Conservation (phyloP, 306 rosid genomes). For the Sicyos baderoa region DNA sequence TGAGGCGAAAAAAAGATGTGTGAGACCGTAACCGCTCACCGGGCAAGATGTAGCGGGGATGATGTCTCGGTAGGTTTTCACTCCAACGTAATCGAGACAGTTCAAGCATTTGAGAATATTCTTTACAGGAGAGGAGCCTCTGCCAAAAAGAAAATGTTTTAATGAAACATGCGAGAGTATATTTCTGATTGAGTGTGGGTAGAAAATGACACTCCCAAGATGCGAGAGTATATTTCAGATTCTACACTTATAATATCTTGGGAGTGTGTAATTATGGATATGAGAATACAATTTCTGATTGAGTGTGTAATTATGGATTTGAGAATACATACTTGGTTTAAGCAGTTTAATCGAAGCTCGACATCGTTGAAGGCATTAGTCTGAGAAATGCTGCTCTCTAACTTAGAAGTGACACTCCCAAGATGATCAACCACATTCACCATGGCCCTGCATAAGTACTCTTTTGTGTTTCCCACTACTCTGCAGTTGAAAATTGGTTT, state of each 20-base stretch:
- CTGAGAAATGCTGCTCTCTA: conserved; percentile 49
- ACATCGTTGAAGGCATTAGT: conserved; percentile 49
- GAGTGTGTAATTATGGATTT: neutral
- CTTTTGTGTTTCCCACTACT: conserved; percentile 63
- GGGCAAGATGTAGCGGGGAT: conserved; percentile 43
- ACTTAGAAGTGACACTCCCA: conserved; percentile 64
- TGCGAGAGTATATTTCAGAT: too few relatives aligned
- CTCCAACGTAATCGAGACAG: conserved; percentile 44
- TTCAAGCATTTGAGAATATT: conserved; percentile 54
- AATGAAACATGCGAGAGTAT: neutral
- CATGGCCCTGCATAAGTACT: conserved; percentile 63
- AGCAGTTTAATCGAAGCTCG: conserved; percentile 48
- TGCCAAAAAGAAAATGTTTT: conserved; percentile 21
- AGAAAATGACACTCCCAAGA: too few relatives aligned
- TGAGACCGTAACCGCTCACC: conserved; percentile 28
- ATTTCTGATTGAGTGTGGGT: neutral
- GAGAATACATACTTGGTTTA: conserved; percentile 50
- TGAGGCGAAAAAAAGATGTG: conserved; percentile 17
- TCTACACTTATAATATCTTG: too few relatives aligned
- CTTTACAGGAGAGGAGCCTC: conserved; percentile 58
- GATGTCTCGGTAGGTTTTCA: conserved; percentile 46
- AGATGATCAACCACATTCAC: conserved; percentile 86
- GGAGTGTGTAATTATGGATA: too few relatives aligned
- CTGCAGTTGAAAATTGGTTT: conserved; percentile 30
- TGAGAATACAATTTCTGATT: neutral